Conservation (phyloP, 441 rosid genomes). For the Erodium moschatum region DNA sequence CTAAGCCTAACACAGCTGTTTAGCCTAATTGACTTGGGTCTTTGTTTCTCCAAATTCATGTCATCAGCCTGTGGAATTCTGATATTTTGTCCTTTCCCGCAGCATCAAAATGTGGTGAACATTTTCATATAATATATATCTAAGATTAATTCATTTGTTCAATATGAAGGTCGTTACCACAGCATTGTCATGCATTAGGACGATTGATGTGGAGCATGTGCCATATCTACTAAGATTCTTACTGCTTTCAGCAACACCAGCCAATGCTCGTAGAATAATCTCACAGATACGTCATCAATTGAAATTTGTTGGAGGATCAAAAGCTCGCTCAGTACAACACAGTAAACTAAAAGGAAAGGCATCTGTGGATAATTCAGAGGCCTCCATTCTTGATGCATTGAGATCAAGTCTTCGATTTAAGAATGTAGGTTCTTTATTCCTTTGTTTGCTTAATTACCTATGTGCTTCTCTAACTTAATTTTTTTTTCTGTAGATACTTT, state of each 20-base stretch:
- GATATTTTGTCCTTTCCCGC: not conserved
- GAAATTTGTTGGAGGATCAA: conserved; percentile 47
- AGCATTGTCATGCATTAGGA: conserved; percentile 63
- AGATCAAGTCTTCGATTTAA: conserved; percentile 73
- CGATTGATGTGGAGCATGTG: conserved; percentile 63
- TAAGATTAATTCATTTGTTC: conserved; percentile 9
- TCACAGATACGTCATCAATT: conserved; percentile 59
- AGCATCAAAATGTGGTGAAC: not conserved
- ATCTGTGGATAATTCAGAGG: conserved; percentile 39
- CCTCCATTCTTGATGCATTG: conserved; percentile 65
- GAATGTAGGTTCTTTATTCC: conserved; percentile 38
- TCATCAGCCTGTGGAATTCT: conserved; percentile 5
- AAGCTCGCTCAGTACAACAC: conserved; percentile 30
- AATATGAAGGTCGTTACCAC: conserved; percentile 50
- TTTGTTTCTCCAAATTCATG: not conserved
- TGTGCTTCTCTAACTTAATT: conserved; percentile 11
- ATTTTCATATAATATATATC: conserved; percentile 4
- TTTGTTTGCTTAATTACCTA: conserved; percentile 16
- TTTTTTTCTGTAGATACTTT: conserved; percentile 41
- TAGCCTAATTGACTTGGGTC: not conserved
- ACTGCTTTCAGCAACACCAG: conserved; percentile 63
- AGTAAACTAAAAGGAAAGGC: conserved; percentile 60
- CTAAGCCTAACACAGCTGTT: not conserved
- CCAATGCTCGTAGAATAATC: conserved; percentile 61
- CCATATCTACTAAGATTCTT: conserved; percentile 66